Evolutionary conservation across 345 rosid species (phyloP), one percentile per base, ranked within the genome.

Genomic region (Ceriops zippeliana): DNA sequence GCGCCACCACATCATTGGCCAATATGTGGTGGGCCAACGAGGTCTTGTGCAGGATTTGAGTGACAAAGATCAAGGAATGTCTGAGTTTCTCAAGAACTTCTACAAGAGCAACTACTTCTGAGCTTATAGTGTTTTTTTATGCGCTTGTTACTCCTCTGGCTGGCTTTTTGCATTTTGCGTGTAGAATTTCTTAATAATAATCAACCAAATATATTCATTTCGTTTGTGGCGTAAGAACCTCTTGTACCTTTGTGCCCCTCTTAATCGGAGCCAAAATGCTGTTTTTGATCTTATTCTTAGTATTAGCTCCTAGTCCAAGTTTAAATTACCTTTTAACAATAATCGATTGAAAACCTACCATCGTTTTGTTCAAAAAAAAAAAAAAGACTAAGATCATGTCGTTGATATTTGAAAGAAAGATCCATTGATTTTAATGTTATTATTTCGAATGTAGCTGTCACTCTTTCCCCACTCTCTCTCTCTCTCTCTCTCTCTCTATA

Each of bases 1-100:
- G 86, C 93, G 98, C 69, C 98, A 91, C 74, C 98, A 93, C 79
- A 78, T 93, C 34, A 88, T 93, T 30, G 98, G 98, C 34, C 97
- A 91, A 65, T 93, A 93, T 58, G 96, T 93, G 30, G 71, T 86
- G 8, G 91, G 96, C 67, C 72, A 34, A 34, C 83, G 77, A 65
- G 96, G 93, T 70, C 91, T 88, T 22, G 83, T 84, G 67, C 96
- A 89, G 76, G 92, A 93, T 59, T 72, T 74, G 46, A 84, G 76
- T 73, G 51, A 75, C 81, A 88, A 91, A 78, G 97, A 91, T 66
- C 77, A 85, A 76, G 90, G 89, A 69, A 58, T 53, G 54, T 89
- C 98, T 15, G 89, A 83, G 65, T 93, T 93, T 75, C 90, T 93
- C 69, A 87, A 89, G 84, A 89, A 85, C 70, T 93, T 93, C 80